These are phyloP conservation scores for Amphicarpaea edgeworthii DNA, from an alignment of 306 rosid genomes.

Conservation along the genomic window DNA sequence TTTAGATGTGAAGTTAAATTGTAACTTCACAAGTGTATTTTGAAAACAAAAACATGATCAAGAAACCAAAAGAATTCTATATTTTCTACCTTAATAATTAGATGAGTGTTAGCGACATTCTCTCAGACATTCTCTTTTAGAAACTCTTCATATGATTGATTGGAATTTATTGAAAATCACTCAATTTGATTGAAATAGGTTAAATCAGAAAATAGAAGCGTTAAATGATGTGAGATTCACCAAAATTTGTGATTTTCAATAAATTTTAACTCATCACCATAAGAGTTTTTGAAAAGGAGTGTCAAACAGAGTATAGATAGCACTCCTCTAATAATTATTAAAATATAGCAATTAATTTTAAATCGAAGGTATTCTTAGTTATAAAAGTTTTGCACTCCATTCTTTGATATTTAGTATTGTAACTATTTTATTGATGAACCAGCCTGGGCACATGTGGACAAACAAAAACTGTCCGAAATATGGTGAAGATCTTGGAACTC, in stretches of 20 bases:
- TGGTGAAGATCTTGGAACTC: constrained; percentile 81
- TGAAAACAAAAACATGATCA: constrained; percentile 9
- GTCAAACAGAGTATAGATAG: too few species aligned
- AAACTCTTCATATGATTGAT: too few species aligned
- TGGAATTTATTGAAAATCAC: too few species aligned
- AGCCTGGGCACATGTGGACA: constrained; percentile 98
- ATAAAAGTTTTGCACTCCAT: constrained; percentile 25
- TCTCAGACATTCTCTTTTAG: too few species aligned
- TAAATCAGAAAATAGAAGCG: too few species aligned
- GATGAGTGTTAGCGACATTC: too few species aligned
- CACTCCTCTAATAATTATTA: too few species aligned
- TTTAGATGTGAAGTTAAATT: neutral
- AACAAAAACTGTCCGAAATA: constrained; percentile 98
- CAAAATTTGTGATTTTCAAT: too few species aligned
- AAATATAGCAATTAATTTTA: neutral
- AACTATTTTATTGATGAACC: constrained; percentile 48
- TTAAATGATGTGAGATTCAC: too few species aligned
- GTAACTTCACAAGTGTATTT: neutral
- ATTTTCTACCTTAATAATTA: constrained; percentile 18
- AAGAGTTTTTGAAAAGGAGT: too few species aligned
- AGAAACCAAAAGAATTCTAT: neutral
- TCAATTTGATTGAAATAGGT: too few species aligned
- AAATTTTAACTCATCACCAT: too few species aligned
- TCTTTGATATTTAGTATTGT: constrained; percentile 21
- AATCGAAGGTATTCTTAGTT: neutral